Conservation (phyloP, 1,284 basidiomycete species). For the Leccinum huronense region DNA sequence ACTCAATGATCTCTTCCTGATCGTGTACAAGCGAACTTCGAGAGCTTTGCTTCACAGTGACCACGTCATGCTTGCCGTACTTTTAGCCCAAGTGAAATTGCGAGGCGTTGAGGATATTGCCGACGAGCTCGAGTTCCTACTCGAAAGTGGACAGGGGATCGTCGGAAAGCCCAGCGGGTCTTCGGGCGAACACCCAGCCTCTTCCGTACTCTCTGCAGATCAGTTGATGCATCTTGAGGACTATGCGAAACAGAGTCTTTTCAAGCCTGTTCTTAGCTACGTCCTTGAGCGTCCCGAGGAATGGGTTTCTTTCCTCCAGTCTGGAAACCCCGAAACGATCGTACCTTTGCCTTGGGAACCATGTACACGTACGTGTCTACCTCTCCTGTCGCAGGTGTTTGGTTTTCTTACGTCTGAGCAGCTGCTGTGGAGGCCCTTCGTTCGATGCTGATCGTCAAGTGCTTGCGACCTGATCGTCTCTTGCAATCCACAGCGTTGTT, state of each 20-base stretch:
- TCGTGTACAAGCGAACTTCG: slow-evolving; percentile 88
- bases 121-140: slow-evolving; percentile 86
- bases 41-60: slow-evolving; percentile 91
- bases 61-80: slow-evolving; percentile 87
- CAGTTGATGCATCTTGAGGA: slow-evolving; percentile 67
- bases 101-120: slow-evolving; percentile 75
- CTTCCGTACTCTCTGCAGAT: slow-evolving; percentile 58
- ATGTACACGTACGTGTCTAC: slow-evolving; percentile 57
- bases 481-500: slow-evolving; percentile 79
- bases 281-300: slow-evolving; percentile 61
- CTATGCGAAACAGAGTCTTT: slow-evolving; percentile 69
- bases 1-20: slow-evolving; percentile 88
- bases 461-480: slow-evolving; percentile 86
- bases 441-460: slow-evolving; percentile 79
- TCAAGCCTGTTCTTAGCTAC: slow-evolving; percentile 75
- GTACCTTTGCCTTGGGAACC: slow-evolving; percentile 81
- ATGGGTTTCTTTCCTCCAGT: slow-evolving; percentile 80
- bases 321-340: slow-evolving; percentile 65
- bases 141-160: slow-evolving; percentile 83
- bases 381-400: slow-evolving; percentile 1
- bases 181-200: slow-evolving; percentile 39
- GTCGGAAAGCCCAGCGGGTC: slow-evolving; percentile 40
- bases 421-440: slow-evolving; percentile 74
- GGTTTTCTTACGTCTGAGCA: slow-evolving; percentile 36
- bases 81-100: slow-evolving; percentile 88